These are phyloP conservation scores for Candida corydali DNA, from an alignment of 805 yeast species.

Conservation along the genomic window DNA sequence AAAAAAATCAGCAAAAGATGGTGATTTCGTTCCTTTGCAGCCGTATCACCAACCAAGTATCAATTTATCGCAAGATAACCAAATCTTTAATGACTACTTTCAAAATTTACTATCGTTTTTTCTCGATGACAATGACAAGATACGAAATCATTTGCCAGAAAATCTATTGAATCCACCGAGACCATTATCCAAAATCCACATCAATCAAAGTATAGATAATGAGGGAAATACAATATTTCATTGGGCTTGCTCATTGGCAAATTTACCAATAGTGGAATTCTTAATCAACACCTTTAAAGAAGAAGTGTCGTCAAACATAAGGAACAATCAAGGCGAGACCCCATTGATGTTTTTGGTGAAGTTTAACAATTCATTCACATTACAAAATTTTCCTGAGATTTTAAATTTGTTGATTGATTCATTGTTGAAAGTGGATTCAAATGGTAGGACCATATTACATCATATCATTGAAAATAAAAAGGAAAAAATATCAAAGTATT, in stretches of 20 bases:
- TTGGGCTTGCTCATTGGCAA: constrained; percentile 93
- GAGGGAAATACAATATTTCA: constrained; percentile 91
- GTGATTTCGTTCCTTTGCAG: constrained; percentile 25
- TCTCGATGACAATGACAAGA: constrained; percentile 38
- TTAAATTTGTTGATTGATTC: constrained; percentile 33
- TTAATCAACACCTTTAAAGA: constrained; percentile 58
- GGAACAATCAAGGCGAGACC: constrained; percentile 84
- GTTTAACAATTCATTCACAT: constrained; percentile 36
- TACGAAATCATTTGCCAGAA: constrained; percentile 23
- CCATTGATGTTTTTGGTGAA: constrained; percentile 53
- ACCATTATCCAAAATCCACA: constrained; percentile 49
- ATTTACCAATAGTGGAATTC: constrained; percentile 61
- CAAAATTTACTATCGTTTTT: constrained; percentile 48
- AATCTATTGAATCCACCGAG: constrained; percentile 54
- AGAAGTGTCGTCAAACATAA: constrained; percentile 56
- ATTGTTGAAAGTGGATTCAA: constrained; percentile 32
- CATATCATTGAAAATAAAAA: constrained; percentile 34
- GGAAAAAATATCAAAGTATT: constrained; percentile 36
- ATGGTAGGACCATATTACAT: constrained; percentile 40
- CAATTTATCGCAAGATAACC: constrained; percentile 16
- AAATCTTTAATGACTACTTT: constrained; percentile 36
- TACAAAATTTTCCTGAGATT: constrained; percentile 33
- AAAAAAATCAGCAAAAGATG: constrained; percentile 13
- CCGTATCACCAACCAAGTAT: constrained; percentile 35
- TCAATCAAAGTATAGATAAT: constrained; percentile 88